phyloP scores from a whole-genome alignment of 805 yeast genomes.

The Metschnikowia cubensis region DNA sequence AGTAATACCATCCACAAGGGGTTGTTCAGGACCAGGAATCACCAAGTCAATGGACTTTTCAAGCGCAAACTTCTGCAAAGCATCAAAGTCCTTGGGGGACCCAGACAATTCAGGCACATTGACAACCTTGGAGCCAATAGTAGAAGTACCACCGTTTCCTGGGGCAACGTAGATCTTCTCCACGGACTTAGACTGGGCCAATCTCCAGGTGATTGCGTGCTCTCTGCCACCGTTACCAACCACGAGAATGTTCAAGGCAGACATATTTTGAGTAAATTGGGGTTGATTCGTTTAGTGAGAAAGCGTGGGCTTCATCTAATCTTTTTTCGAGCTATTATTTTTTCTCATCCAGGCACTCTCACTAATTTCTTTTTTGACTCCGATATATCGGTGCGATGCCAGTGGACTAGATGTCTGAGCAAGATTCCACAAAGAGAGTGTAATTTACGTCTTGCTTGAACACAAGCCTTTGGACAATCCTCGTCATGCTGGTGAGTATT shows the following conservation, averaged over 20 bases:
- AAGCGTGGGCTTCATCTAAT: background rate
- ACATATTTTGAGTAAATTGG: constrained; percentile 8
- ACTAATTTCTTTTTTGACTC: constrained; percentile 5
- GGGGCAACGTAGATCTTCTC: constrained; percentile 84
- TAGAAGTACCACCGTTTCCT: constrained; percentile 88
- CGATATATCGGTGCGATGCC: background rate
- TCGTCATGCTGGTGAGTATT: constrained; percentile 7
- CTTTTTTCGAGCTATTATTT: background rate
- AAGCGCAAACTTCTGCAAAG: constrained; percentile 69
- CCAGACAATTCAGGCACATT: constrained; percentile 66
- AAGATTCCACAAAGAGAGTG: too few relatives aligned
- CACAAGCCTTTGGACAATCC: background rate
- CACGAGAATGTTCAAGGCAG: constrained; percentile 49
- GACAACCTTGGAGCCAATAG: constrained; percentile 51
- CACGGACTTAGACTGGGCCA: constrained; percentile 73
- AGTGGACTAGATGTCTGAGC: too few relatives aligned
- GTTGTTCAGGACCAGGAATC: constrained; percentile 99
- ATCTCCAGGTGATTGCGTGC: constrained; percentile 92
- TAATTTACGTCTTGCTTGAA: background rate
- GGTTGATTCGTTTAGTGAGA: constrained; percentile 2
- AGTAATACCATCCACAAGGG: constrained; percentile 90
- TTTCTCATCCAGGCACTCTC: constrained; percentile 1
- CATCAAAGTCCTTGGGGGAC: constrained; percentile 61
- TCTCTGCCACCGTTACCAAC: constrained; percentile 99
- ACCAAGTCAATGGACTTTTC: constrained; percentile 66